Evolutionary conservation across 1,139 yeast species (phyloP), one percentile per base, ranked within the genome.

Genomic region (Meyerozyma sp.): DNA sequence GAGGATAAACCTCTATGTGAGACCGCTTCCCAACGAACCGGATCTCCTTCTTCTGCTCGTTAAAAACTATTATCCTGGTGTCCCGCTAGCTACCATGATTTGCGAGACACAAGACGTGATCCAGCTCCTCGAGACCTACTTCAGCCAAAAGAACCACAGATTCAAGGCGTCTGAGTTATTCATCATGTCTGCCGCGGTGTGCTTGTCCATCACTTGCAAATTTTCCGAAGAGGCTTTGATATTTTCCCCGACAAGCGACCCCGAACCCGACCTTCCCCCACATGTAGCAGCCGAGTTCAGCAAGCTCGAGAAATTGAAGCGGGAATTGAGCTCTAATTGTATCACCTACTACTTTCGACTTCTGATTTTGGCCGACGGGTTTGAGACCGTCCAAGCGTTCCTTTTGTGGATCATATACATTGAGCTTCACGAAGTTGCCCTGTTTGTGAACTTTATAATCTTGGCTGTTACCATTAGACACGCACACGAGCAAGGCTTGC

Each of bases 401-500:
- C 45, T 81, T 35, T 50, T 77, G 32, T 57, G 81, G 42, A 61
- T 75, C 4, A 49, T 69, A 3, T 77, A 70, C 52, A 62, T 77
- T 8, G 81, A 79, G 41, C 60, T 65, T 3, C 65, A 70, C 40
- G 60, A 72, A 53, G 58, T 74, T 10, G 57, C 68, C 6, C 68
- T 78, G 13, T 75, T 73, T 32, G 61, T 67, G 32, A 68, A 73
- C 30, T 74, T 70, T 51, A 63, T 72, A 30, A 53, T 82, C 8
- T 56, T 72, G 0, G 63, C 82, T 0, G 70, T 77, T 8, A 83
- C 83, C 1, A 70, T 79, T 2, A 65, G 88, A 44, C 74, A 70
- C 50, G 86, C 87, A 0, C 81, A 76, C 49, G 84, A 80, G 40
- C 59, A 82, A 45, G 94, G 94, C 0, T 62, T 86, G 23, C 86